Evolutionary conservation across 2,329 filamentous ascomycete species (phyloP).

Genomic region (Keithomyces neogunnii): DNA sequence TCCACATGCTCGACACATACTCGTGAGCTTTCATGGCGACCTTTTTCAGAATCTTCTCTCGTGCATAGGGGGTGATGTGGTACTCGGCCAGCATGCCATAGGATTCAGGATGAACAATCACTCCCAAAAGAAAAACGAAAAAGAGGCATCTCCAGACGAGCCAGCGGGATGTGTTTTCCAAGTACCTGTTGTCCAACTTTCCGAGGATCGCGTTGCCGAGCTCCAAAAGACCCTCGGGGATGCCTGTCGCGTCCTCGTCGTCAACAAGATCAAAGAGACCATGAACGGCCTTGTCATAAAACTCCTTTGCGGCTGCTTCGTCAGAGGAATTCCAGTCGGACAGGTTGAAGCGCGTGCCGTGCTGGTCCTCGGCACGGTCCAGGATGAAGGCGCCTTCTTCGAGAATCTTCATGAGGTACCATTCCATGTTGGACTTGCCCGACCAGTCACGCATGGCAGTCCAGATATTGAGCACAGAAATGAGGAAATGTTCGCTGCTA

Average conservation of each 20-base stretch:
- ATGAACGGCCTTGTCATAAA: conserved; percentile 74
- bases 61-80: conserved; percentile 83
- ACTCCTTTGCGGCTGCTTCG: conserved; percentile 75
- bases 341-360: conserved; percentile 61
- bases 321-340: conserved; percentile 70
- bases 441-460: conserved; percentile 82
- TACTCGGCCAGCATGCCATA: conserved; percentile 75
- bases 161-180: conserved; percentile 70
- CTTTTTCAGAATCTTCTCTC: conserved; percentile 72
- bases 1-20: conserved; percentile 73
- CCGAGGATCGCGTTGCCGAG: conserved; percentile 76
- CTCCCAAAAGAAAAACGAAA: conserved; percentile 73
- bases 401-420: conserved; percentile 89
- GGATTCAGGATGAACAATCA: conserved; percentile 82
- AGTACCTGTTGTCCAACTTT: conserved; percentile 64
- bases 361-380: conserved; percentile 74
- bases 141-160: conserved; percentile 91
- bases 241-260: conserved; percentile 73
- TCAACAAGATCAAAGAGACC: conserved; percentile 80
- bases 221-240: conserved; percentile 77
- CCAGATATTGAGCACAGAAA: conserved; percentile 82
- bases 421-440: conserved; percentile 80
- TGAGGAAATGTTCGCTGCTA: conserved; percentile 71
- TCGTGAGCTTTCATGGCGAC: conserved; percentile 74
- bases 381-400: conserved; percentile 88